Evolutionary conservation across 164 flowering plant species (phyloP), one percentile per base, ranked within the genome.

Genomic region (Liquidambar formosana): DNA sequence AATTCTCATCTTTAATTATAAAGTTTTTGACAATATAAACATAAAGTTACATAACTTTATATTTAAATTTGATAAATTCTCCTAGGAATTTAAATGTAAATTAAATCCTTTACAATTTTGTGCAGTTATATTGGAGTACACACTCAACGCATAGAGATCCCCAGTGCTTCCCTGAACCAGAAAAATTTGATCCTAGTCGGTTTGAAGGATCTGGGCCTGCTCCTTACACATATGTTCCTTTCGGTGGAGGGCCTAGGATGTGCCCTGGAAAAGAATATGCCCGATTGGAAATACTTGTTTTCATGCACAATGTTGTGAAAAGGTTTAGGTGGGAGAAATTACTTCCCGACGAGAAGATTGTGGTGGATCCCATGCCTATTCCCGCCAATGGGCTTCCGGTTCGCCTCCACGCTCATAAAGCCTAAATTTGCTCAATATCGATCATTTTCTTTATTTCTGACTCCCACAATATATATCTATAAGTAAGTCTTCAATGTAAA

Each of bases 231-330:
- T 85, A 71, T 44, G 84, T 85, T 0, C 89, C 89, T 4, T 85
- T 85, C 48, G 88, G 88, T 0, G 88, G 86, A 62, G 86, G 88
- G 0, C 88, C 88, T 1, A 73, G 89, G 66, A 85, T 85, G 86
- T 85, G 89, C 76, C 86, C 89, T 0, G 86, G 89, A 14, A 81
- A 75, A 60, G 86, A 83, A 65, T 85, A 79, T 59, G 88, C 88
- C 0, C 71, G 86, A 0, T 25, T 85, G 49, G 85, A 81, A 38
- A 83, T 83, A 15, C 79, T 86, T 0, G 83, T 83, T 0, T 86
- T 81, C 80, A 77, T 83, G 80, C 83, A 86, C 67, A 71, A 86
- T 47, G 58, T 85, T 14, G 87, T 85, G 62, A 83, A 41, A 54
- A 77, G 84, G 67, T 86, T 81, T 78, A 73, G 21, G 18, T 83